A percentile compares a stretch with the other conserved stretches of the same genome.
These are phyloP conservation scores for Solanum appendiculatum DNA, from an alignment of 257 asterid species.

Conservation along the genomic window DNA sequence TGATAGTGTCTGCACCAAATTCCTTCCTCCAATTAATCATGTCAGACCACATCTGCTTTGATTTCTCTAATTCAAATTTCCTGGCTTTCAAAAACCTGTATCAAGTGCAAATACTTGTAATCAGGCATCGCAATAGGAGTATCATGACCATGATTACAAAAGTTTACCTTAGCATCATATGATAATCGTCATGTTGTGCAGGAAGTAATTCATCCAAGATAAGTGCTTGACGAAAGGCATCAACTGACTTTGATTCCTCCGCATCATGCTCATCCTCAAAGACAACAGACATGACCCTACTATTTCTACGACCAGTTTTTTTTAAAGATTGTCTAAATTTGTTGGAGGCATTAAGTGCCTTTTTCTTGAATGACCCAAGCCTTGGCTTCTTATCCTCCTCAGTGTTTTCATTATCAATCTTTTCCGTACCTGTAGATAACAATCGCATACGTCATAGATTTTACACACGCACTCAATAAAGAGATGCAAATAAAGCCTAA, in stretches of 20 bases:
- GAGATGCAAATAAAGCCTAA: background rate
- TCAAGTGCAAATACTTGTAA: background rate
- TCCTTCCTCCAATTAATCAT: constrained; percentile 98
- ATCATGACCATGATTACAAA: background rate
- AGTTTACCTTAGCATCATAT: constrained; percentile 64
- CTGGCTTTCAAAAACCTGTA: constrained; percentile 88
- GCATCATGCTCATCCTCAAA: constrained; percentile 80
- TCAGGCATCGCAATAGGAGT: background rate
- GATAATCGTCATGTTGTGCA: constrained; percentile 81
- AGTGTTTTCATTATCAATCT: constrained; percentile 24
- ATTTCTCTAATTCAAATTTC: constrained; percentile 72
- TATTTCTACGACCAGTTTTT: constrained; percentile 41
- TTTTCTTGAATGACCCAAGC: constrained; percentile 45
- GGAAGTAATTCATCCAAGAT: constrained; percentile 85
- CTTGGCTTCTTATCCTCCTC: constrained; percentile 44
- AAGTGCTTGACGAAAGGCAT: constrained; percentile 83
- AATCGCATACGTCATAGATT: background rate
- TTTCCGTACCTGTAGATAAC: constrained; percentile 24
- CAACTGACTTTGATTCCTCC: constrained; percentile 76
- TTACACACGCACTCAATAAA: background rate
- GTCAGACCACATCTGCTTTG: constrained; percentile 97
- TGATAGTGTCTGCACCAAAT: constrained; percentile 63
- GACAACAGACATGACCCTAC: constrained; percentile 66
- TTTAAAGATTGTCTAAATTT: constrained; percentile 48
- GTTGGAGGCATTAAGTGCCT: constrained; percentile 41